Evolutionary conservation across 176 grass and related monocot genomes (phyloP), one percentile per base, ranked within the genome.

Genomic region (Rhynchospora breviuscula): DNA sequence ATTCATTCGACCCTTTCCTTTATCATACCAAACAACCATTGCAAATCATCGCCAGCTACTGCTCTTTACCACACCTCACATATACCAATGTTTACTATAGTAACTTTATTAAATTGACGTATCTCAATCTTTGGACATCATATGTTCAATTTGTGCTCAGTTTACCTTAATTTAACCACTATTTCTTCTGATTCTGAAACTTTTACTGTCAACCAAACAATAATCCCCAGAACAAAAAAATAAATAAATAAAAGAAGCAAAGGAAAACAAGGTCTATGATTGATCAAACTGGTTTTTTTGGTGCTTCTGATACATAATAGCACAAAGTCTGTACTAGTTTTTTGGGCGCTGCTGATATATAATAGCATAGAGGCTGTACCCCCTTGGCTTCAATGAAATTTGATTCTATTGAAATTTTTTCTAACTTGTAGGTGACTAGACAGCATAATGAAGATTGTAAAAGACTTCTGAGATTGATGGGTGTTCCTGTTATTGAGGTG

Each of bases 391-490:
- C 15, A 67, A 17, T 67, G 13, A 7, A 67, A 40, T 17, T 67
- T 67, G 13, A n/a, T 67, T 46, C 59, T 76, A 23, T 53, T 53
- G 11, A 26, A 26, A 82, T 66, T 31, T 64, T 48, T 43, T 51
- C 23, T 6, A 80, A 77, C 75, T 69, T 31, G 12, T 86, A 98
- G 96, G 96, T 98, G 67, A 93, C 93, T 52, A 90, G 86, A 85
- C 92, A 95, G 87, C 96, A 95, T 59, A 98, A 98, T 45, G 91
- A 98, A 71, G 96, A 98, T 65, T 98, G 96, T 93, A 95, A 95
- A 76, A 84, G 83, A 82, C 91, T 98, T 78, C 77, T 98, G 83
- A 91, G 85, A 90, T 88, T 98, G 72, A 98, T 98, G 92, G 96
- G 96, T 17, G 89, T 98, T 80, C 93, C 96, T 90, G 91, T 95